Evolutionary conservation across 2,329 filamentous ascomycete genomes (phyloP).

Genomic region (Trichocomaceae sp.): DNA sequence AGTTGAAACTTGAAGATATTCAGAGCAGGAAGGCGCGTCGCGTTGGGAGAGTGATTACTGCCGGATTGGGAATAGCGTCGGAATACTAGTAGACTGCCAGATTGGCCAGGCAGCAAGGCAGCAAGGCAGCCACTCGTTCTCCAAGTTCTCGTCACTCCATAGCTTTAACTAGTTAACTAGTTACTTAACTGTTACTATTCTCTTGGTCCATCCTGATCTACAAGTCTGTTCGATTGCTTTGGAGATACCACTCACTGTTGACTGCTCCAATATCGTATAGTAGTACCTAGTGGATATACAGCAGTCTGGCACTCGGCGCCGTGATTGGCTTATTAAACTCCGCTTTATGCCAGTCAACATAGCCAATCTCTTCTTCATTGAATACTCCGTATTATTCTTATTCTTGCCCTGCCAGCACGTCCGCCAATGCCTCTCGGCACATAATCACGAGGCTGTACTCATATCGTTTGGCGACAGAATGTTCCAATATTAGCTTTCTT

Average conservation of each 20-base stretch:
- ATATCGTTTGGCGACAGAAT: conserved; percentile 3
- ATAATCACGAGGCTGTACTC: neutral
- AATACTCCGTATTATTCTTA: too few species aligned
- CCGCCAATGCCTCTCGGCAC: neutral
- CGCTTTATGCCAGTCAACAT: neutral
- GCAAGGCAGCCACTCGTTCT: too few species aligned
- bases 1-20: neutral
- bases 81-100: neutral
- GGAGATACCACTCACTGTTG: too few species aligned
- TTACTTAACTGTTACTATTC: neutral
- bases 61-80: neutral
- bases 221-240: too few species aligned
- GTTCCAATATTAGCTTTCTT: conserved; percentile 1
- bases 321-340: neutral
- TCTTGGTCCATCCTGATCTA: neutral
- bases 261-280: neutral
- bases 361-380: neutral
- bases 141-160: too few species aligned
- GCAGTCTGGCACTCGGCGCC: too few species aligned
- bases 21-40: conserved; percentile 1
- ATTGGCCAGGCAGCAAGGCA: neutral
- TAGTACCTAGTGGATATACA: too few species aligned
- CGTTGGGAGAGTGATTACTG: conserved; percentile 10
- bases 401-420: neutral
- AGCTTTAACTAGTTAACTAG: too few species aligned